These are phyloP conservation scores for Fusarium domesticum DNA, from an alignment of 2,329 filamentous ascomycete genomes.

Conservation along the genomic window DNA sequence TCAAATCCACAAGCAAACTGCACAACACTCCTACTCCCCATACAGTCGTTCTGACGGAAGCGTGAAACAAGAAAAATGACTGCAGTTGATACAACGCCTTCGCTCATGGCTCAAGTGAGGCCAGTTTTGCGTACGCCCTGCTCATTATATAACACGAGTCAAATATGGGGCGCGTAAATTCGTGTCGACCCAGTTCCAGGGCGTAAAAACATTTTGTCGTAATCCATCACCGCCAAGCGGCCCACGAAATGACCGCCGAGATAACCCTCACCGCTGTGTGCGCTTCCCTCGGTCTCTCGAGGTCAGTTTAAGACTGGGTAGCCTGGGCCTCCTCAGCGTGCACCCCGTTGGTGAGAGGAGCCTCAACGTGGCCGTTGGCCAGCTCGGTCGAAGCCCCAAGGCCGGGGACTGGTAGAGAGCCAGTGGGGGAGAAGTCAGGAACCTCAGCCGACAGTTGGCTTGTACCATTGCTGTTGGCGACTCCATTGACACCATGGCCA, in stretches of 20 bases:
- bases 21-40: conserved; percentile 8
- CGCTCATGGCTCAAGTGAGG: conserved; percentile 14
- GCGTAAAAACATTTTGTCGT: conserved; percentile 8
- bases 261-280: conserved; percentile 5
- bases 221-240: conserved; percentile 5
- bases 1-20: not conserved
- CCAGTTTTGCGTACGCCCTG: conserved; percentile 9
- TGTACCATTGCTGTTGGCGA: conserved; percentile 27
- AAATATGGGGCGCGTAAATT: conserved; percentile 18
- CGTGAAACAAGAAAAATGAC: conserved; percentile 17
- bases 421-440: conserved; percentile 40
- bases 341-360: conserved; percentile 29
- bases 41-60: conserved; percentile 16
- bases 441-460: conserved; percentile 40
- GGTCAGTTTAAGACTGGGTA: conserved; percentile 15
- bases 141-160: conserved; percentile 22
- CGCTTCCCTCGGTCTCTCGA: conserved; percentile 5
- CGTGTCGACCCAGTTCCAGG: conserved; percentile 14
- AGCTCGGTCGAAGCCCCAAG: conserved; percentile 12
- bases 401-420: conserved; percentile 16
- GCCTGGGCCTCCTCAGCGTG: conserved; percentile 19
- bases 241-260: conserved; percentile 5
- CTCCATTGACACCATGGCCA: conserved; percentile 38
- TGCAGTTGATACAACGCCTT: conserved; percentile 19
- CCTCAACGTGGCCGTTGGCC: conserved; percentile 23